These are phyloP conservation scores for Aspergillus saccharolyticus DNA, from an alignment of 495 filamentous ascomycete species.

Conservation along the genomic window DNA sequence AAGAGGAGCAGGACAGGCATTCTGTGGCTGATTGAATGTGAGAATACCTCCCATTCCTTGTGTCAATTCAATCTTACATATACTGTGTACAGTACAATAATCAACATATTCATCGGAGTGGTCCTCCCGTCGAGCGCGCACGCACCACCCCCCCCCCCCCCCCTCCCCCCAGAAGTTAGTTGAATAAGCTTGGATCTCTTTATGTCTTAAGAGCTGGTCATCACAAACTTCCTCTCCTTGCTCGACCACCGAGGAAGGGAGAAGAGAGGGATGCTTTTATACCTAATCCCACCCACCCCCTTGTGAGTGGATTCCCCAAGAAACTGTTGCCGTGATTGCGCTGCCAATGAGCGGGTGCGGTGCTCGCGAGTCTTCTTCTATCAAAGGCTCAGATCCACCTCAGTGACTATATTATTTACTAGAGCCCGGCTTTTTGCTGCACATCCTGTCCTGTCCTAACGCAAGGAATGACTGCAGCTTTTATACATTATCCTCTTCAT, in stretches of 20 bases:
- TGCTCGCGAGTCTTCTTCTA: neutral
- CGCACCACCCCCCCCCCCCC: neutral
- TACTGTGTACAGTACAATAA: no score
- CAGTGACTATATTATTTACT: conserved; percentile 7
- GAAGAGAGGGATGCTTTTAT: neutral
- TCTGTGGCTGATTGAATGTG: neutral
- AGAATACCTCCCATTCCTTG: no score
- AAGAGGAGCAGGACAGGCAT: neutral
- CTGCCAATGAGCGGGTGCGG: neutral
- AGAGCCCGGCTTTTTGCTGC: neutral
- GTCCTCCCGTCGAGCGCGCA: neutral
- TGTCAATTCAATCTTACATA: no score
- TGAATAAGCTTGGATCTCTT: neutral
- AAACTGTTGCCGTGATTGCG: neutral
- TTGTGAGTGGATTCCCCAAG: neutral
- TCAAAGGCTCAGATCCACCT: conserved; percentile 14
- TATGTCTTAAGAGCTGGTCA: neutral
- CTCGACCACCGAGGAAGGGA: neutral
- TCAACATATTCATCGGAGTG: no score
- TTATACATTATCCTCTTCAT: neutral
- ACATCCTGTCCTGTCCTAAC: conserved; percentile 5
- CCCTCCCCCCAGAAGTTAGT: no score
- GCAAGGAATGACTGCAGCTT: conserved; percentile 13
- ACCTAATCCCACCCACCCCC: no score
- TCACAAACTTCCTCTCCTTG: neutral